phyloP scores from a whole-genome alignment of 805 yeast species.

The Zygosaccharomyces kombuchaensis region DNA sequence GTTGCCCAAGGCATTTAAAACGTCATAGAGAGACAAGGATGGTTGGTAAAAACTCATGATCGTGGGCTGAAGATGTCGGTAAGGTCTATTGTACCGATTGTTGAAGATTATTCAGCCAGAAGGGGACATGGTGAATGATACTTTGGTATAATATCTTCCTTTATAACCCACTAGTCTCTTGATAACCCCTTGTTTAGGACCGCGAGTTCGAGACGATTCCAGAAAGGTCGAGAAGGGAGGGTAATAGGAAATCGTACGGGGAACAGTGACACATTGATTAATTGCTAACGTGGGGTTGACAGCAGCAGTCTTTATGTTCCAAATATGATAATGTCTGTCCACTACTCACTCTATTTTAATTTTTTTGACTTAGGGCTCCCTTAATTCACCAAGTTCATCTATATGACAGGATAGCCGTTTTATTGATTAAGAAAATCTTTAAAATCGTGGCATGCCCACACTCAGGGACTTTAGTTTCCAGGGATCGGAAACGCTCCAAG shows the following conservation, averaged over 20 bases:
- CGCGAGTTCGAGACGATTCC: background rate
- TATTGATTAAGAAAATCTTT: no score
- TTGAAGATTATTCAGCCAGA: background rate
- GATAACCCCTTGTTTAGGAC: background rate
- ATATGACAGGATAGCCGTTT: no score
- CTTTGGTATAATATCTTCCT: background rate
- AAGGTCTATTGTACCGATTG: background rate
- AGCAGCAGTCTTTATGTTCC: no score
- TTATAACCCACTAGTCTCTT: background rate
- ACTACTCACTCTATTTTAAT: no score
- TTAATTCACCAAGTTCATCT: no score
- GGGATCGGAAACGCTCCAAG: no score
- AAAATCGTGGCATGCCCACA: no score
- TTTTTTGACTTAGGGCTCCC: no score
- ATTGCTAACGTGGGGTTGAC: no score
- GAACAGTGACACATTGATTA: background rate
- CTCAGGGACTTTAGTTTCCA: no score
- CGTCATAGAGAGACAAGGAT: slow-evolving; percentile 30
- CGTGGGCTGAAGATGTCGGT: background rate
- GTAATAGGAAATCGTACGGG: background rate
- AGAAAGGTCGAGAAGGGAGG: slow-evolving; percentile 3
- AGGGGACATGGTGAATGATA: no score
- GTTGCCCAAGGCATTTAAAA: slow-evolving; percentile 25
- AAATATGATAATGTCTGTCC: no score
- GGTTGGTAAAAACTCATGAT: slow-evolving; percentile 33